Percentiles rank a stretch among this genome's conserved stretches.
These are phyloP conservation scores for Zymoseptoria ardabiliae DNA, from an alignment of 2,329 filamentous ascomycete genomes.

Conservation along the genomic window DNA sequence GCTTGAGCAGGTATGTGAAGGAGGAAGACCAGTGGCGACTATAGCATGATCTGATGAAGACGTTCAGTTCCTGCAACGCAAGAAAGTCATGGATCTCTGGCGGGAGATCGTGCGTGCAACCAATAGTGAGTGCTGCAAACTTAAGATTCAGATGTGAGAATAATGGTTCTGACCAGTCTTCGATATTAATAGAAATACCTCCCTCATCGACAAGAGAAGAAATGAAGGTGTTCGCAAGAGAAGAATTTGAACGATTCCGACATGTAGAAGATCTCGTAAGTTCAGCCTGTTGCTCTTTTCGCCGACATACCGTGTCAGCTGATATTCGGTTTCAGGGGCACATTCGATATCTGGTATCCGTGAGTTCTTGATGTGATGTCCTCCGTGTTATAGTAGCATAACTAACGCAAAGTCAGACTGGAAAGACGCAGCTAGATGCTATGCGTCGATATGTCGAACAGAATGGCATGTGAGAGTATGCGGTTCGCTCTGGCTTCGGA, in stretches of 20 bases:
- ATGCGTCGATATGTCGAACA: slow-evolving; percentile 39
- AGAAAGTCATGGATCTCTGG: slow-evolving; percentile 42
- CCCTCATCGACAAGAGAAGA: slow-evolving; percentile 33
- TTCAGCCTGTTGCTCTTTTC: neutral
- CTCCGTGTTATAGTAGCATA: neutral
- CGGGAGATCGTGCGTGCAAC: slow-evolving; percentile 41
- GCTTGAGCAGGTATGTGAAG: slow-evolving; percentile 29
- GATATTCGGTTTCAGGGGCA: slow-evolving; percentile 29
- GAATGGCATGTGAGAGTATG: slow-evolving; percentile 3
- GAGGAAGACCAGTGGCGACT: neutral
- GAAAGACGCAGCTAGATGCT: slow-evolving; percentile 45
- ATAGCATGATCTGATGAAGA: neutral
- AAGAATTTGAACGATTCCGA: slow-evolving; percentile 43
- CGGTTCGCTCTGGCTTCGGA: neutral
- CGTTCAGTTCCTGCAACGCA: slow-evolving; percentile 42
- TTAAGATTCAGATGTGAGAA: neutral
- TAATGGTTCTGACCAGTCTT: slow-evolving; percentile 1
- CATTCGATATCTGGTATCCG: slow-evolving; percentile 43
- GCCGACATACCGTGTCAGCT: neutral
- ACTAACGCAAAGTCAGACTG: slow-evolving; percentile 28
- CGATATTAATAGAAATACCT: slow-evolving; percentile 27
- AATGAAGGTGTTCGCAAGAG: slow-evolving; percentile 42
- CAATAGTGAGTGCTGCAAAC: slow-evolving; percentile 20
- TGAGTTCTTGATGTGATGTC: slow-evolving; percentile 18
- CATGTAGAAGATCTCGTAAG: slow-evolving; percentile 41